A percentile compares a stretch with the other conserved stretches of the same genome.
phyloP scores from a whole-genome alignment of 371 early-diverging fungal species.

The Rhizomucor miehei region DNA sequence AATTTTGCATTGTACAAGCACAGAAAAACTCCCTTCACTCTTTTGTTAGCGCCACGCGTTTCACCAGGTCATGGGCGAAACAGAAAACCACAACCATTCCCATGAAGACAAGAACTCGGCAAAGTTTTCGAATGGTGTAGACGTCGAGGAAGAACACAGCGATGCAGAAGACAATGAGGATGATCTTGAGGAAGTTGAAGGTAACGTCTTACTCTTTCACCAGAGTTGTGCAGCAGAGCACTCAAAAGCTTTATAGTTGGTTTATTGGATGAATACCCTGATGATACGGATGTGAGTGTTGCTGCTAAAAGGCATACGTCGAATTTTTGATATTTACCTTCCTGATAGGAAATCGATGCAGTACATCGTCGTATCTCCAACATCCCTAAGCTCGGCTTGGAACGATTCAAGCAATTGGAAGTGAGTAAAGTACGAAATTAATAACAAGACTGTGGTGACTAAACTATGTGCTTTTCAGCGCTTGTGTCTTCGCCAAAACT shows the following conservation, averaged over 20 bases:
- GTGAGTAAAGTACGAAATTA: conserved; percentile 32
- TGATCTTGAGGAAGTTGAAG: conserved; percentile 1
- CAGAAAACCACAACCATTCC: too few species aligned
- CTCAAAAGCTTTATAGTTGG: conserved; percentile 10
- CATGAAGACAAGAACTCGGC: too few species aligned
- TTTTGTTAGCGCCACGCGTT: too few species aligned
- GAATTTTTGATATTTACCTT: neutral
- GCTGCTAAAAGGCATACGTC: neutral
- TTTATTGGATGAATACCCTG: conserved; percentile 38
- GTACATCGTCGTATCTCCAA: conserved; percentile 73
- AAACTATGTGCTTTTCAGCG: conserved; percentile 43
- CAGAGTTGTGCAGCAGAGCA: neutral
- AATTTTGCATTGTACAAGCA: too few species aligned
- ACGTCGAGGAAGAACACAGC: conserved; percentile 5
- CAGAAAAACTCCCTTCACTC: too few species aligned
- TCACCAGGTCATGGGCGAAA: too few species aligned
- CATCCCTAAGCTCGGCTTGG: conserved; percentile 59
- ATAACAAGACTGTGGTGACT: neutral
- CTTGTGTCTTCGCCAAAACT: conserved; percentile 89
- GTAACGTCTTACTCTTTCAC: neutral
- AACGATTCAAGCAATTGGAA: conserved; percentile 68
- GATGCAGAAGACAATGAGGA: conserved; percentile 1
- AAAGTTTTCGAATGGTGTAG: neutral
- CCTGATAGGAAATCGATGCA: conserved; percentile 73
- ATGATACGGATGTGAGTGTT: conserved; percentile 28